These are phyloP conservation scores for Cenchrus purpureus DNA, from an alignment of 176 grass and related monocot genomes.

Conservation along the genomic window DNA sequence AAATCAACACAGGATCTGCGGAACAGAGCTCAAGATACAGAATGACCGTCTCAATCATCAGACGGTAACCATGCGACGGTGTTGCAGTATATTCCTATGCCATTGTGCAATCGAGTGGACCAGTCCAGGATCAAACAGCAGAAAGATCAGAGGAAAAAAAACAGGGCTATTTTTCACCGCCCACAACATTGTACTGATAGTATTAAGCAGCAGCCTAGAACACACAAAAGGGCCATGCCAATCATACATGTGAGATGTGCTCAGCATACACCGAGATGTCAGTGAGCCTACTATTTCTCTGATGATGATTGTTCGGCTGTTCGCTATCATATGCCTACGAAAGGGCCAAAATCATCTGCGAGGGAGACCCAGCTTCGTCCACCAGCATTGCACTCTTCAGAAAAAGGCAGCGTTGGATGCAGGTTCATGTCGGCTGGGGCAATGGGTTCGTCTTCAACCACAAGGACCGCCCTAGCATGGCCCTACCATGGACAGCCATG, in stretches of 20 bases:
- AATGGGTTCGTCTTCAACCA: constrained; percentile 85
- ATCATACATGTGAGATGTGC: constrained; percentile 18
- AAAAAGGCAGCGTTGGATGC: not conserved
- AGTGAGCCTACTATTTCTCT: not conserved
- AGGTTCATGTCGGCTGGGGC: constrained; percentile 44
- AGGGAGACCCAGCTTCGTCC: not conserved
- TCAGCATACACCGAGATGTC: constrained; percentile 20
- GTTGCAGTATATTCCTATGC: not conserved
- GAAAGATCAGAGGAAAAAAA: not conserved
- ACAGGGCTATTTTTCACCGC: not conserved
- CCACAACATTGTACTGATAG: constrained; percentile 10
- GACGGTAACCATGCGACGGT: no score
- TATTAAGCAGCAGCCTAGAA: not conserved
- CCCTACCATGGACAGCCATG: constrained; percentile 76
- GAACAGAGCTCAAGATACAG: no score
- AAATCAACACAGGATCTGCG: no score
- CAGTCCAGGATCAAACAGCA: not conserved
- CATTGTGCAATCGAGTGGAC: not conserved
- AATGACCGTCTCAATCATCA: no score
- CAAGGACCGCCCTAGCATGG: constrained; percentile 78
- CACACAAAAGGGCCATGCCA: not conserved
- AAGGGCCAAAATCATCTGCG: not conserved
- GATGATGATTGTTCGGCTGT: not conserved
- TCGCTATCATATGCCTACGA: not conserved
- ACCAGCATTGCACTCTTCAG: constrained; percentile 1